These are phyloP conservation scores for Linum trigynum DNA, from an alignment of 345 rosid genomes.

Conservation along the genomic window DNA sequence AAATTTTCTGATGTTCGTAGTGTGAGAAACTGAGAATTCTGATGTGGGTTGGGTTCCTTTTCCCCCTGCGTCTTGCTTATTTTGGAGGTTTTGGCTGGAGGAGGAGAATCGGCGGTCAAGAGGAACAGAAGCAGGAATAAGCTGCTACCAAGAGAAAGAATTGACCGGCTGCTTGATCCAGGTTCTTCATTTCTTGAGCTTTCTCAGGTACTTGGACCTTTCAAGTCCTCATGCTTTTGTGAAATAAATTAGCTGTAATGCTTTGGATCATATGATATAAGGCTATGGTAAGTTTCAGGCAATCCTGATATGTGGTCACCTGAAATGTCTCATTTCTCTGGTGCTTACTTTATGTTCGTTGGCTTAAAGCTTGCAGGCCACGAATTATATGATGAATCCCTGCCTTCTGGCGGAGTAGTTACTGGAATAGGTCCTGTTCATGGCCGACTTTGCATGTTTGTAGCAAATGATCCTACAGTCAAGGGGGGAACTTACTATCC, in stretches of 20 bases:
- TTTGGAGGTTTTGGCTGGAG: constrained; percentile 69
- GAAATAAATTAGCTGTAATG: too few relatives aligned
- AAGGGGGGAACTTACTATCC: constrained; percentile 97
- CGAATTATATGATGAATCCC: constrained; percentile 65
- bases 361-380: constrained; percentile 83
- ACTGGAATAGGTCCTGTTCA: constrained; percentile 92
- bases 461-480: constrained; percentile 94
- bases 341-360: constrained; percentile 15
- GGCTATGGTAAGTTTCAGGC: too few relatives aligned
- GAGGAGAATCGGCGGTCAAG: constrained; percentile 82
- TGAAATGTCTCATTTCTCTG: constrained; percentile 8
- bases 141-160: constrained; percentile 85
- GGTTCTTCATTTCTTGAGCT: constrained; percentile 92
- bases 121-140: constrained; percentile 79
- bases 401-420: constrained; percentile 83
- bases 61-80: not conserved
- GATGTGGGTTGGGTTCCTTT: not conserved
- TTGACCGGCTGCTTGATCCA: constrained; percentile 73
- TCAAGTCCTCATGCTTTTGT: not conserved
- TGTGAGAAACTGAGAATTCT: not conserved
- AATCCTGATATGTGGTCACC: not conserved
- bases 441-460: constrained; percentile 86
- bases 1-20: not conserved
- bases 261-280: too few relatives aligned
- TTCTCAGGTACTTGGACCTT: constrained; percentile 56